phyloP scores from a whole-genome alignment of 2,329 filamentous ascomycete genomes.

The Lizonia empirigonia region DNA sequence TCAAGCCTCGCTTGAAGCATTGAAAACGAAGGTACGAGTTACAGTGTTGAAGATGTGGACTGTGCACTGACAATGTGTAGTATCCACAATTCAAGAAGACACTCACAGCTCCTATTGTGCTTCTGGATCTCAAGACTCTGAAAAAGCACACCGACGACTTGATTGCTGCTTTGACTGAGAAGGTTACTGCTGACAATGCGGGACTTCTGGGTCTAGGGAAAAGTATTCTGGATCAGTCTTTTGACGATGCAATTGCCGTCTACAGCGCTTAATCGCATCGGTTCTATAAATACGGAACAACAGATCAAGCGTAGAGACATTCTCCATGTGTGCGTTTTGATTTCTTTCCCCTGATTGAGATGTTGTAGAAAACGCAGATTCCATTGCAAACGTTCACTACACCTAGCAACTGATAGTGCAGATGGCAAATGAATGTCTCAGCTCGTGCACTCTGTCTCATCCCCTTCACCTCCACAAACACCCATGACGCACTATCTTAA shows the following conservation, averaged over 20 bases:
- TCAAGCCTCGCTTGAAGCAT: conserved; percentile 18
- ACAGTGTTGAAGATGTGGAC: background rate
- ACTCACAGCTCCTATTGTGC: conserved; percentile 24
- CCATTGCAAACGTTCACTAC: too few relatives aligned
- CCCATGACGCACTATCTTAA: background rate
- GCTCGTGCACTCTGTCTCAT: too few relatives aligned
- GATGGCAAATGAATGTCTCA: background rate
- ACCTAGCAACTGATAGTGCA: too few relatives aligned
- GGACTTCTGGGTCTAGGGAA: conserved; percentile 18
- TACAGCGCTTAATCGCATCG: conserved; percentile 22
- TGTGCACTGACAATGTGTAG: conserved; percentile 15
- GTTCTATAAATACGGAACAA: too few relatives aligned
- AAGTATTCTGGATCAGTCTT: conserved; percentile 22
- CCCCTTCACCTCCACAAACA: background rate
- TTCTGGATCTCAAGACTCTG: conserved; percentile 28
- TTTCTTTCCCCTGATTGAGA: too few relatives aligned
- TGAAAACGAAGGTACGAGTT: conserved; percentile 22
- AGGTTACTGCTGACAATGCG: conserved; percentile 22
- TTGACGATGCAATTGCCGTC: conserved; percentile 28
- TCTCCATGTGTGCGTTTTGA: too few relatives aligned
- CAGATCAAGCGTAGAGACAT: too few relatives aligned
- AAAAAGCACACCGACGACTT: conserved; percentile 29
- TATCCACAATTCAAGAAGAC: conserved; percentile 33
- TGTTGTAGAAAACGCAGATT: background rate
- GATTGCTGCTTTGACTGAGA: conserved; percentile 23